A percentile compares a stretch with the other conserved stretches of the same genome.
Evolutionary conservation across 257 asterid species (phyloP).

Genomic region (Solanum etuberosum): DNA sequence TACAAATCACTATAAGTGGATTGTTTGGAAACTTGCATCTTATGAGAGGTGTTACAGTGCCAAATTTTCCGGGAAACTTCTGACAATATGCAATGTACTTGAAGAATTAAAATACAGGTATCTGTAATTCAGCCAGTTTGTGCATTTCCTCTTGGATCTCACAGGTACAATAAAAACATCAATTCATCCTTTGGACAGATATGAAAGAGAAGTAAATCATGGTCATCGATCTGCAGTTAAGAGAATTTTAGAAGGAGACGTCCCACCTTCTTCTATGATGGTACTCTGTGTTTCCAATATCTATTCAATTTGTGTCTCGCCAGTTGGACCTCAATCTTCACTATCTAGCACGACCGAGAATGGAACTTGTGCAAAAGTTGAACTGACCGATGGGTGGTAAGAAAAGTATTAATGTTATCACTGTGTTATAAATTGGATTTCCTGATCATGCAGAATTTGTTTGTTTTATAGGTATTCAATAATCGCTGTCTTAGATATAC

Average conservation of each 20-base stretch:
- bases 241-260: slow-evolving; percentile 83
- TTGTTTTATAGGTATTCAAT: slow-evolving; percentile 57
- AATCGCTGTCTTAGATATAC: slow-evolving; percentile 68
- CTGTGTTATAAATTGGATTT: background rate
- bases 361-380: slow-evolving; percentile 37
- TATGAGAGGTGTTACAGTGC: slow-evolving; percentile 78
- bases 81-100: slow-evolving; percentile 65
- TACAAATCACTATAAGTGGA: slow-evolving; percentile 85
- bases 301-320: slow-evolving; percentile 23
- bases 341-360: slow-evolving; percentile 16
- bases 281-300: slow-evolving; percentile 78
- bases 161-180: slow-evolving; percentile 2
- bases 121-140: background rate
- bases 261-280: slow-evolving; percentile 70
- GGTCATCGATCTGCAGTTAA: slow-evolving; percentile 90
- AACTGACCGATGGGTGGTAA: slow-evolving; percentile 96
- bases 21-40: slow-evolving; percentile 89
- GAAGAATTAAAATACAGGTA: slow-evolving; percentile 89
- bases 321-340: slow-evolving; percentile 26
- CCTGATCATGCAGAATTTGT: slow-evolving; percentile 6
- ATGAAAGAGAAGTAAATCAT: slow-evolving; percentile 86
- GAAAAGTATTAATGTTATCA: slow-evolving; percentile 16
- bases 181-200: slow-evolving; percentile 32
- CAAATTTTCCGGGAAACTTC: slow-evolving; percentile 55
- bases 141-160: slow-evolving; percentile 1